Percentiles rank a stretch among this genome's conserved stretches.
Evolutionary conservation across 257 asterid species (phyloP).

Genomic region (Catharanthus roseus): DNA sequence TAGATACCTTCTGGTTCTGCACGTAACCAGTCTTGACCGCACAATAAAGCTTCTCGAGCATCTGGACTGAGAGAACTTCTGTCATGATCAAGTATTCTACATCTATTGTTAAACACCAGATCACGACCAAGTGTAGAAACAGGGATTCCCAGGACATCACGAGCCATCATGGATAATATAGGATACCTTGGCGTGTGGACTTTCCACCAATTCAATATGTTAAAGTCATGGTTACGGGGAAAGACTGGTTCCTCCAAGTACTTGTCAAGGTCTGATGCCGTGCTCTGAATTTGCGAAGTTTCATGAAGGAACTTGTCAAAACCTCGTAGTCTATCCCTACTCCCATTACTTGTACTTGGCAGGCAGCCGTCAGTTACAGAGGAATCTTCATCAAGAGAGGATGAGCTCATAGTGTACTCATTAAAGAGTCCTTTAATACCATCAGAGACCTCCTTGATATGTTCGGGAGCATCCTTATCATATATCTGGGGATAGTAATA

Average conservation of each 20-base stretch:
- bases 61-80: slow-evolving; percentile 58
- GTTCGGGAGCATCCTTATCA: slow-evolving; percentile 48
- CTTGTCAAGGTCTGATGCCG: slow-evolving; percentile 75
- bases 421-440: slow-evolving; percentile 64
- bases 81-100: slow-evolving; percentile 64
- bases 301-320: slow-evolving; percentile 85
- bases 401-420: slow-evolving; percentile 58
- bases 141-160: slow-evolving; percentile 78
- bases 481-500: slow-evolving; percentile 71
- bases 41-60: slow-evolving; percentile 79
- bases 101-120: slow-evolving; percentile 53
- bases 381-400: slow-evolving; percentile 46
- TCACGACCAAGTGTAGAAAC: slow-evolving; percentile 74
- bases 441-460: slow-evolving; percentile 54
- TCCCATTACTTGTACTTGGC: slow-evolving; percentile 40
- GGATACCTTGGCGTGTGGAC: slow-evolving; percentile 98
- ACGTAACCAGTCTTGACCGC: slow-evolving; percentile 93
- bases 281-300: slow-evolving; percentile 59
- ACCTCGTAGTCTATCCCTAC: slow-evolving; percentile 80
- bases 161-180: slow-evolving; percentile 87
- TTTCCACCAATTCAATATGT: slow-evolving; percentile 97
- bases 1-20: slow-evolving; percentile 61
- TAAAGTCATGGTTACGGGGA: slow-evolving; percentile 79
- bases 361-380: slow-evolving; percentile 34
- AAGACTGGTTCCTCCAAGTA: slow-evolving; percentile 86